These are phyloP conservation scores for Fusarium decemcellulare DNA, from an alignment of 2,329 filamentous ascomycete genomes.

Conservation along the genomic window DNA sequence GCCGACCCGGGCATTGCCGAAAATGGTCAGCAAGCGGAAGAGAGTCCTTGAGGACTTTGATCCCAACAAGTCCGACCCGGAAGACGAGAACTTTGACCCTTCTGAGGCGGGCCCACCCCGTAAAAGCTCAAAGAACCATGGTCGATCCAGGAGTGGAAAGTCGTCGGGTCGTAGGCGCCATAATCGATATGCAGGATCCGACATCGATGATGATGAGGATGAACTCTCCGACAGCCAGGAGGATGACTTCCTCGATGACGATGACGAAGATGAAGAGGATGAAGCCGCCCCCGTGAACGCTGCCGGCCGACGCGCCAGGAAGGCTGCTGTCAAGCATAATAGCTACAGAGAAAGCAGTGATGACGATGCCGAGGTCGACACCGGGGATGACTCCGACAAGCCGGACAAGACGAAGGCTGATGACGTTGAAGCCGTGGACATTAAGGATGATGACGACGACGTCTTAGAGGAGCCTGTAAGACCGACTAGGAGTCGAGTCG, in stretches of 20 bases:
- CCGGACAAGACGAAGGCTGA: conserved; percentile 44
- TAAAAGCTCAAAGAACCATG: conserved; percentile 59
- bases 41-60: conserved; percentile 72
- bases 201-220: conserved; percentile 72
- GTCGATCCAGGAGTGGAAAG: conserved; percentile 54
- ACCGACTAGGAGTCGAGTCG: conserved; percentile 55
- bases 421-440: conserved; percentile 42
- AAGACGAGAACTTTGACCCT: conserved; percentile 77
- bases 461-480: conserved; percentile 38
- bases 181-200: conserved; percentile 69
- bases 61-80: conserved; percentile 76
- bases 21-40: conserved; percentile 68
- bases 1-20: conserved; percentile 2
- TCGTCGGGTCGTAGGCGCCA: conserved; percentile 54
- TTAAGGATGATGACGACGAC: conserved; percentile 47
- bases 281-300: conserved; percentile 60
- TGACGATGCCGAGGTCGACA: conserved; percentile 54
- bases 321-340: conserved; percentile 60
- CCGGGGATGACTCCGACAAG: conserved; percentile 48
- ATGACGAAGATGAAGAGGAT: conserved; percentile 62
- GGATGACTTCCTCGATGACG: conserved; percentile 63
- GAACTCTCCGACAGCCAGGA: conserved; percentile 68
- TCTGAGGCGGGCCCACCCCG: conserved; percentile 58
- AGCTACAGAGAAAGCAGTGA: conserved; percentile 64
- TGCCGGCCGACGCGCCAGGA: conserved; percentile 64